Percentiles rank a stretch among this genome's conserved stretches.
These are phyloP conservation scores for Raffaelea albimanens DNA, from an alignment of 2,329 filamentous ascomycete species.

Conservation along the genomic window DNA sequence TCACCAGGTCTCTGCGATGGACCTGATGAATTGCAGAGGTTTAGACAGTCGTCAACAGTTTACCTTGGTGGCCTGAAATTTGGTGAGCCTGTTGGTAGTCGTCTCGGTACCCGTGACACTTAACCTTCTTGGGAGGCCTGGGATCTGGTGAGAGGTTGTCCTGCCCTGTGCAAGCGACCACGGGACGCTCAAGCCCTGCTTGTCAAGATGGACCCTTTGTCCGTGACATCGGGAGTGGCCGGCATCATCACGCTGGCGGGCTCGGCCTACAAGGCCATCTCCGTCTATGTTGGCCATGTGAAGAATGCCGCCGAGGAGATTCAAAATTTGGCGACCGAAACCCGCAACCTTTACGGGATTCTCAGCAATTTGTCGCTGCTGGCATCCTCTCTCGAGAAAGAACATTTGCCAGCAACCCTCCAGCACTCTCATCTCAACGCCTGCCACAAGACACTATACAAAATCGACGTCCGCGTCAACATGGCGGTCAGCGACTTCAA, in stretches of 20 bases:
- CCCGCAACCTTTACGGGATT: conserved; percentile 12
- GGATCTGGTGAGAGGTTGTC: no score
- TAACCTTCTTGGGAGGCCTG: no score
- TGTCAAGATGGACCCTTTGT: conserved; percentile 15
- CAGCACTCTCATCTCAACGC: conserved; percentile 8
- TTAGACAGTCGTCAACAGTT: no score
- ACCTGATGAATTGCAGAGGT: no score
- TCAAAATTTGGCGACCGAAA: conserved; percentile 13
- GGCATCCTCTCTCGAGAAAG: conserved; percentile 10
- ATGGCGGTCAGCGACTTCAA: neutral
- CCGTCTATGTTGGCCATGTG: conserved; percentile 15
- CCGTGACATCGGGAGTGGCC: conserved; percentile 19
- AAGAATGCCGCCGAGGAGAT: conserved; percentile 16
- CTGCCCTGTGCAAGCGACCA: no score
- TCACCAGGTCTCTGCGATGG: no score
- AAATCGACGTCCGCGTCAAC: conserved; percentile 4
- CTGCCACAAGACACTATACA: conserved; percentile 10
- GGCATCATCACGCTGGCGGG: conserved; percentile 20
- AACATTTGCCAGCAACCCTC: conserved; percentile 1
- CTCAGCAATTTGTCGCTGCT: conserved; percentile 15
- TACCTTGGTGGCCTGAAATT: no score
- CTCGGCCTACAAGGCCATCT: conserved; percentile 14
- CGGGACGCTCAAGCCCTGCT: no score
- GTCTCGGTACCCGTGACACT: no score
- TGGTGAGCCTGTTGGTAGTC: no score